phyloP scores from a whole-genome alignment of 192 early-diverging fungal species.

The Cetraspora pellucida region DNA sequence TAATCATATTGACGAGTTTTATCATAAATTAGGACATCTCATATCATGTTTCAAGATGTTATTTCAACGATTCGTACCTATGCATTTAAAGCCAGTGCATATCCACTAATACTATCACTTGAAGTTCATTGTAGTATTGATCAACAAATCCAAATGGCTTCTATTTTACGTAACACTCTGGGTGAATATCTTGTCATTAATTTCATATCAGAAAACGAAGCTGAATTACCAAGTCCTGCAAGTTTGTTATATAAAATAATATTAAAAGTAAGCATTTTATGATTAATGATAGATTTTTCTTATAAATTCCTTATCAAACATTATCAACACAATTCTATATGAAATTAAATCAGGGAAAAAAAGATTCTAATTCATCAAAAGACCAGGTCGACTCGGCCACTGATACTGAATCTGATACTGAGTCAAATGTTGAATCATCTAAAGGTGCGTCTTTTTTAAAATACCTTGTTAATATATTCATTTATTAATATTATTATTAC shows the following conservation, averaged over 20 bases:
- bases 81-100: conserved; percentile 80
- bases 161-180: conserved; percentile 63
- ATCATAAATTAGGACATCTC: conserved; percentile 56
- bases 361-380: not conserved
- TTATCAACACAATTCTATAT: not conserved
- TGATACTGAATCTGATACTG: conserved; percentile 42
- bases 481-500: conserved; percentile 9
- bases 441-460: not conserved
- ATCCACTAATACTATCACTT: conserved; percentile 82
- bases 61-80: conserved; percentile 82
- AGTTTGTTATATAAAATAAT: conserved; percentile 71
- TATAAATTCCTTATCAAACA: not conserved
- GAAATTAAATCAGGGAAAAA: conserved; percentile 20
- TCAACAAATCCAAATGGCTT: conserved; percentile 79
- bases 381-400: conserved; percentile 27
- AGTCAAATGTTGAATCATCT: conserved; percentile 45
- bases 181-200: conserved; percentile 66
- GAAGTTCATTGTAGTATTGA: conserved; percentile 79
- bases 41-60: conserved; percentile 81
- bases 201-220: conserved; percentile 42
- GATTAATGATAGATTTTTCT: not conserved
- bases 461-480: not conserved
- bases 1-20: not conserved
- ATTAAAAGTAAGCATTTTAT: conserved; percentile 74
- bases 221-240: conserved; percentile 69